phyloP scores from a whole-genome alignment of 176 grass and related monocot species.

The Lolium rigidum region DNA sequence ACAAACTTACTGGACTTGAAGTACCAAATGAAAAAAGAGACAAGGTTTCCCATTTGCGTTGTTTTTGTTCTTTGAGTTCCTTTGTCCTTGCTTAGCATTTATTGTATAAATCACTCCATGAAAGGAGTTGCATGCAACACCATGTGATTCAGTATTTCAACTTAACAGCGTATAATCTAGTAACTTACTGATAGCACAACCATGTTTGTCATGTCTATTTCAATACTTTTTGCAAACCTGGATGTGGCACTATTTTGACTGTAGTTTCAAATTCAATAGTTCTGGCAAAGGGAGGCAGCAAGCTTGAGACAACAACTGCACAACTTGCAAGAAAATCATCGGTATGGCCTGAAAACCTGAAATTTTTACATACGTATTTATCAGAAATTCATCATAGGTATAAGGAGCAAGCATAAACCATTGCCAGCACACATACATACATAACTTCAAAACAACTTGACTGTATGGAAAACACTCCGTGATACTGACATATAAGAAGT shows the following conservation, averaged over 20 bases:
- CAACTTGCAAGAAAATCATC: conserved; percentile 97
- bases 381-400: conserved; percentile 17
- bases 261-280: conserved; percentile 55
- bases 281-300: conserved; percentile 94
- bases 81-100: background rate
- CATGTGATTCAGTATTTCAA: conserved; percentile 25
- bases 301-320: conserved; percentile 99
- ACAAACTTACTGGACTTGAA: background rate
- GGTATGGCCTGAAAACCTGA: conserved; percentile 61
- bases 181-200: background rate
- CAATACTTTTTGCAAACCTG: conserved; percentile 37
- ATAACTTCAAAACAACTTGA: background rate
- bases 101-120: background rate
- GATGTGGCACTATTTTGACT: conserved; percentile 43
- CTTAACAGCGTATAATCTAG: background rate
- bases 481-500: background rate
- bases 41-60: background rate
- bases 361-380: conserved; percentile 9
- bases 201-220: conserved; percentile 2
- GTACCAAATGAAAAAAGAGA: background rate
- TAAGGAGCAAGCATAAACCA: background rate
- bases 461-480: background rate
- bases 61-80: background rate
- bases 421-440: conserved; percentile 12
- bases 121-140: background rate